Percentiles rank a stretch among this genome's conserved stretches.
Conservation (phyloP, 176 grass and related monocot species). For the Oryza rufipogon region DNA sequence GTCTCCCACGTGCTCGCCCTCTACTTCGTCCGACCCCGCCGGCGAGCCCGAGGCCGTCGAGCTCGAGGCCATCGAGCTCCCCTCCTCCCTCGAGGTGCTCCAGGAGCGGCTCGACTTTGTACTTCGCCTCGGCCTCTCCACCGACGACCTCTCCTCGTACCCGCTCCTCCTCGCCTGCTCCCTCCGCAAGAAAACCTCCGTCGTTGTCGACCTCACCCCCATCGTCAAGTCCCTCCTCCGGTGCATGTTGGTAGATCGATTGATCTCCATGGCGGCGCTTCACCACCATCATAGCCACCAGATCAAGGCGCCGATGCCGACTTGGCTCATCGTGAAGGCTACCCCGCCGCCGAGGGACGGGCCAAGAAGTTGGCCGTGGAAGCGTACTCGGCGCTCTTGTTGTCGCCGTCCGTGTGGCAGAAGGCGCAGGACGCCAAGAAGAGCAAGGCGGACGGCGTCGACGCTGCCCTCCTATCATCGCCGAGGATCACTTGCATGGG, state of each 20-base stretch:
- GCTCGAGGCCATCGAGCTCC: slow-evolving; percentile 47
- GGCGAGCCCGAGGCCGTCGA: slow-evolving; percentile 39
- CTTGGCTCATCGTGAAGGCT: slow-evolving; percentile 33
- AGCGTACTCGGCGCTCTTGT: slow-evolving; percentile 31
- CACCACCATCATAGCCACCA: neutral
- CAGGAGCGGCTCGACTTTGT: slow-evolving; percentile 95
- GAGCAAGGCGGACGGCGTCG: neutral
- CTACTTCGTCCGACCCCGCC: slow-evolving; percentile 54
- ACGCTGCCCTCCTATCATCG: slow-evolving; percentile 8
- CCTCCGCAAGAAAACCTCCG: too few species aligned
- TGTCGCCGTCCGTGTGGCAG: slow-evolving; percentile 41
- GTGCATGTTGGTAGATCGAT: neutral
- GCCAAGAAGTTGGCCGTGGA: neutral
- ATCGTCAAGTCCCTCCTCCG: neutral
- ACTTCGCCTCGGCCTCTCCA: slow-evolving; percentile 77
- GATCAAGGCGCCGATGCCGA: slow-evolving; percentile 32
- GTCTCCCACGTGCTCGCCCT: neutral
- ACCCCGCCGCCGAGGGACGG: slow-evolving; percentile 16
- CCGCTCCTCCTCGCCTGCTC: slow-evolving; percentile 33
- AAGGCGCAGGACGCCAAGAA: slow-evolving; percentile 24
- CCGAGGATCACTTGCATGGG: slow-evolving; percentile 61
- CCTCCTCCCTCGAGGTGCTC: slow-evolving; percentile 85
- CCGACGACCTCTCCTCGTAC: slow-evolving; percentile 84
- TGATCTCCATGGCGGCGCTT: slow-evolving; percentile 21
- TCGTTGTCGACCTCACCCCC: too few species aligned